phyloP scores from a whole-genome alignment of 2,329 filamentous ascomycete species.

The Acarospora socialis region DNA sequence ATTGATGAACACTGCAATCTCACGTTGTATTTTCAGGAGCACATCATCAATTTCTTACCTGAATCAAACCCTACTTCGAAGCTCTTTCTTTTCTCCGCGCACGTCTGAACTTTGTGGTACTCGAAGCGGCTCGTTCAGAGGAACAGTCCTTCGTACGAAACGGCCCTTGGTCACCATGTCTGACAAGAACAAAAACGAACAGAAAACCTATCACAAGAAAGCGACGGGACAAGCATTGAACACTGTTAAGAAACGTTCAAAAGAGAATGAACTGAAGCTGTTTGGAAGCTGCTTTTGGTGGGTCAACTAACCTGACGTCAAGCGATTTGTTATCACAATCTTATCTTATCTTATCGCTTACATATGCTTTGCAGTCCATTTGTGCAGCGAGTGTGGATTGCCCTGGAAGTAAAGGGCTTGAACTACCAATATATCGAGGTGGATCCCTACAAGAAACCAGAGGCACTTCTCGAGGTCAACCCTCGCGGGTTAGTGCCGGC shows the following conservation, averaged over 20 bases:
- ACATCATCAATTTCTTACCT: too few relatives aligned
- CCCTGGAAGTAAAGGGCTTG: slow-evolving; percentile 63
- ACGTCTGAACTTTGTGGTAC: too few relatives aligned
- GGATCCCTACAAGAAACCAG: slow-evolving; percentile 62
- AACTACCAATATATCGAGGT: slow-evolving; percentile 78
- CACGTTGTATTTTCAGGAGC: too few relatives aligned
- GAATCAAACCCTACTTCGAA: too few relatives aligned
- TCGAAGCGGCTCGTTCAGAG: too few relatives aligned
- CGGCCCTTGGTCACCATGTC: slow-evolving; percentile 32
- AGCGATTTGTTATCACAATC: slow-evolving; percentile 11
- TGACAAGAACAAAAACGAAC: slow-evolving; percentile 32
- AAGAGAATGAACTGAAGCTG: slow-evolving; percentile 57
- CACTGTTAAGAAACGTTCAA: slow-evolving; percentile 57
- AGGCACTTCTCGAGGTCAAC: slow-evolving; percentile 59
- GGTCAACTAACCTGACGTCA: slow-evolving; percentile 18
- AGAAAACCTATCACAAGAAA: slow-evolving; percentile 59
- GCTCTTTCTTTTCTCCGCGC: too few relatives aligned
- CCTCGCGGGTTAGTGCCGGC: slow-evolving; percentile 63
- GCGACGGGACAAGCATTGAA: slow-evolving; percentile 55
- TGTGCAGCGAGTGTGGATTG: slow-evolving; percentile 80
- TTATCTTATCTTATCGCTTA: slow-evolving; percentile 11
- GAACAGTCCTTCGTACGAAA: slow-evolving; percentile 13
- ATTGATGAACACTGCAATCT: too few relatives aligned
- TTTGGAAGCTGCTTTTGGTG: slow-evolving; percentile 78
- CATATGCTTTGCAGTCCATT: slow-evolving; percentile 47